Evolutionary conservation across 805 yeast genomes (phyloP), one percentile per base, ranked within the genome.

Genomic region (Brettanomyces nanus): DNA sequence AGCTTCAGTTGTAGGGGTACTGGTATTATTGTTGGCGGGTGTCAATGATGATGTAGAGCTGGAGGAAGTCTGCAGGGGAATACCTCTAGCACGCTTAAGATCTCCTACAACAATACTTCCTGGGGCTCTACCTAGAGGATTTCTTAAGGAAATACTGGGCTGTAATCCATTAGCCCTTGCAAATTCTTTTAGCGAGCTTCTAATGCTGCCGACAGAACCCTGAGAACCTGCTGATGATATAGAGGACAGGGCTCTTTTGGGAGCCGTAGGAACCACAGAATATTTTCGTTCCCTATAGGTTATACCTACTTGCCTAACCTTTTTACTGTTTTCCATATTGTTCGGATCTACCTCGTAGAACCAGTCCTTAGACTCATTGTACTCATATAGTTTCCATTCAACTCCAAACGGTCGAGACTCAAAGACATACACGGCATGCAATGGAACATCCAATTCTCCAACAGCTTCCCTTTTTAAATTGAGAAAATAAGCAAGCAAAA

Each of bases 341-440:
- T 54, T 54, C 10, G 61, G 54, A 36, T 58, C 73, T 4, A 86
- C 80, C 50, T 82, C 75, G 38, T 65, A 71, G 62, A 90, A 90
- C 80, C 85, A 77, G 55, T 87, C 89, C 29, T 69, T 60, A 3
- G 60, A 61, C 48, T 89, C 96, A 50, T 85, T 82, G 61, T 80
- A 90, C 56, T 87, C 95, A 61, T 80, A 90, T 56, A 89, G 67
- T 11, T 82, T 73, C 86, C 95, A 90, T 43, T 86, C 94, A 2
- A 94, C 95, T 2, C 97, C 97, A 58, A 86, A 90, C 0, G 97
- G 97, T 57, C 85, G 85, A 35, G 90, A 87, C 53, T 90, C 97
- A 43, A 90, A 69, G 41, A 90, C 75, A 56, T 89, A 90, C 7
- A 90, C 77, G 6, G 95, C 84, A 54, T 90, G 97, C 39, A 90